Base-by-base conservation (phyloP, 257 asterid species). In the Solanum chilense region DNA sequence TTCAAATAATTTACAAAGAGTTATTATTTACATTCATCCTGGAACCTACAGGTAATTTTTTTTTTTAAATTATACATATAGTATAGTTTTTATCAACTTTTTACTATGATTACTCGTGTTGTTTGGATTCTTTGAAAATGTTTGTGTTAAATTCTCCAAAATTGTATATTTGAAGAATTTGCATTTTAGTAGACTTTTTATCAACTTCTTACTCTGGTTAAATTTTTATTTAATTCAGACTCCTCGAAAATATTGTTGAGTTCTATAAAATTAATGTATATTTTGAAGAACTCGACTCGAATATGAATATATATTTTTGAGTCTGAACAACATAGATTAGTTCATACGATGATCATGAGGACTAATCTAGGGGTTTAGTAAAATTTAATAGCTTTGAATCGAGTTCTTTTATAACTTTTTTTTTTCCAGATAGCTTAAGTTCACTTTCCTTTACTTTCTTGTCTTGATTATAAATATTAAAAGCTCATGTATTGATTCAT, bases 21-120 rank as follows among this genome's bases (percentile, higher is more conserved):
- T 95, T 15, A 95, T 93, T 74, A 95, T 97, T 86, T 93, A 87
- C 87, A 90, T 95, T 88, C 96, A 86, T 87, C 98, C 98, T 0
- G 99, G 99, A 44, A 84, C 94, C 37, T 97, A 97, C 94, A 95
- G 99, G 99, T 80, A 80, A 27, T 5, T 16, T 7, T 15, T 15
- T 15, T 25, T 2, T 44, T 10, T 4, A 18, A 1, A 33, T 29
- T 39, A 2, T 15, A 11, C 71, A 21, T 74, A 37, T 3, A 58
- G 0, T 21, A 21, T n/a, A 64, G 4, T 23, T n/a, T 62, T n/a
- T n/a, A 62, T 62, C 16, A n/a, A 62, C 33, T 11, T n/a, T 1
- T 62, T 62, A n/a, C 4, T 0, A 11, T 64, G 33, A 64, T n/a
- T 64, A n/a, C 0, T n/a, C 0, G 4, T 33, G 6, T 42, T 86